Conservation (phyloP, 1,284 basidiomycete genomes). For the Agroathelia rolfsii region DNA sequence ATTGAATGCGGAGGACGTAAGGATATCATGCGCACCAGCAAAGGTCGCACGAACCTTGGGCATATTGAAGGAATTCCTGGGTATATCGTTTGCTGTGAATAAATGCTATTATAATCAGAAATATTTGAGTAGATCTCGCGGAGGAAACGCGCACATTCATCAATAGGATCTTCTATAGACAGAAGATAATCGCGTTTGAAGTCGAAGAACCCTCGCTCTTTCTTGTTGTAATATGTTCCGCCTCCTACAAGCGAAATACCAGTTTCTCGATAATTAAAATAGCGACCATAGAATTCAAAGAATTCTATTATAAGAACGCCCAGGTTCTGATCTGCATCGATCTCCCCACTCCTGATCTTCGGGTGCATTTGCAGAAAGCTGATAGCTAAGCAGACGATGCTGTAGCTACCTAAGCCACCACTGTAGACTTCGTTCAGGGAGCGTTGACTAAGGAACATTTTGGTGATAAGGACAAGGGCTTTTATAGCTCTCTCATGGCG, state of each 20-base stretch:
- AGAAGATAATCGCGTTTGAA: slow-evolving; percentile 53
- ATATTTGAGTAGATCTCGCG: slow-evolving; percentile 5
- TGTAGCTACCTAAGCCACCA: slow-evolving; percentile 91
- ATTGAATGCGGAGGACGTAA: slow-evolving; percentile 60
- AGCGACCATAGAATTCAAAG: slow-evolving; percentile 89
- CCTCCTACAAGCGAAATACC: slow-evolving; percentile 84
- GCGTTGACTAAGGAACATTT: slow-evolving; percentile 83
- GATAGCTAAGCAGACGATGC: slow-evolving; percentile 87
- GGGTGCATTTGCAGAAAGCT: slow-evolving; percentile 97
- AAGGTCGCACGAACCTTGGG: slow-evolving; percentile 75
- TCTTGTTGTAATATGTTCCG: slow-evolving; percentile 79
- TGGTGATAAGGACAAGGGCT: slow-evolving; percentile 78
- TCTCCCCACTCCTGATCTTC: slow-evolving; percentile 81
- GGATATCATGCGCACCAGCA: slow-evolving; percentile 79
- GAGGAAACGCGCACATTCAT: slow-evolving; percentile 57
- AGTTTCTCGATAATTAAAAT: slow-evolving; percentile 88
- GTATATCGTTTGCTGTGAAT: slow-evolving; percentile 84
- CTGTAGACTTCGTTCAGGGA: slow-evolving; percentile 97
- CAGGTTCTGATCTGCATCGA: slow-evolving; percentile 80
- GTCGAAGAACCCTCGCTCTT: slow-evolving; percentile 70
- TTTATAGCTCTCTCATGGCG: slow-evolving; percentile 55
- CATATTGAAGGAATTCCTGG: slow-evolving; percentile 81
- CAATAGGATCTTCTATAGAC: slow-evolving; percentile 93
- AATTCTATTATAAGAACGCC: slow-evolving; percentile 93
- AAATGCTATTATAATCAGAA: slow-evolving; percentile 7